Conservation (phyloP, 805 yeast genomes). For the Saccharomycopsis fibuligera region DNA sequence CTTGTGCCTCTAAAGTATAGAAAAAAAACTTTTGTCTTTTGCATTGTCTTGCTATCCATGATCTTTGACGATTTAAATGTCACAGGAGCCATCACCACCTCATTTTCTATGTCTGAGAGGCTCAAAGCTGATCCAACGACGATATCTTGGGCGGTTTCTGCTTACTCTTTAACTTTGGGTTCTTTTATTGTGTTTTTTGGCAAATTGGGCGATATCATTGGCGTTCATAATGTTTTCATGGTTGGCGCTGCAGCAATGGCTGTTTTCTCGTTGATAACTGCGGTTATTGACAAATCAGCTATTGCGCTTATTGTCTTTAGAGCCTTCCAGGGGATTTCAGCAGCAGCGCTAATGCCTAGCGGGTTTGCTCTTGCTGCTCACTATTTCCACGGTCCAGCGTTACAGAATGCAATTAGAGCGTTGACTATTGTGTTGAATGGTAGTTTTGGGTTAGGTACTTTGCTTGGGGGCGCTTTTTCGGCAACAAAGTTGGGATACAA, state of each 20-base stretch:
- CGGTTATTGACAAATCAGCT: slow-evolving; percentile 27
- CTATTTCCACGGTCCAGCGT: slow-evolving; percentile 26
- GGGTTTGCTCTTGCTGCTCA: slow-evolving; percentile 30
- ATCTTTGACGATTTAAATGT: slow-evolving; percentile 9
- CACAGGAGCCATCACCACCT: slow-evolving; percentile 6
- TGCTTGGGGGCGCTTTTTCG: slow-evolving; percentile 41
- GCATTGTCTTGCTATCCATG: neutral
- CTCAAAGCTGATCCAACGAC: neutral
- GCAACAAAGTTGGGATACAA: slow-evolving; percentile 33
- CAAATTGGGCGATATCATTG: slow-evolving; percentile 36
- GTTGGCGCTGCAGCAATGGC: slow-evolving; percentile 38
- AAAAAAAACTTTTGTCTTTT: slow-evolving; percentile 1
- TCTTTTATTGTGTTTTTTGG: slow-evolving; percentile 38
- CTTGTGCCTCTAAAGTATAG: too few relatives aligned
- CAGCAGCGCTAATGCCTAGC: slow-evolving; percentile 36
- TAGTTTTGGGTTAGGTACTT: slow-evolving; percentile 34
- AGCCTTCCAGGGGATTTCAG: slow-evolving; percentile 41
- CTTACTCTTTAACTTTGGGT: slow-evolving; percentile 39
- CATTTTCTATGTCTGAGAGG: neutral
- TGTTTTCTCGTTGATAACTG: slow-evolving; percentile 31
- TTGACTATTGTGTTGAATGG: slow-evolving; percentile 27
- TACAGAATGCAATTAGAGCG: slow-evolving; percentile 26
- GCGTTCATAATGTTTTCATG: slow-evolving; percentile 21
- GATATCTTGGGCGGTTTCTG: slow-evolving; percentile 35
- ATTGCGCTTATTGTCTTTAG: slow-evolving; percentile 36